Conservation (phyloP, 768 basidiomycete genomes). For the Dacryopinax primogenitus region DNA sequence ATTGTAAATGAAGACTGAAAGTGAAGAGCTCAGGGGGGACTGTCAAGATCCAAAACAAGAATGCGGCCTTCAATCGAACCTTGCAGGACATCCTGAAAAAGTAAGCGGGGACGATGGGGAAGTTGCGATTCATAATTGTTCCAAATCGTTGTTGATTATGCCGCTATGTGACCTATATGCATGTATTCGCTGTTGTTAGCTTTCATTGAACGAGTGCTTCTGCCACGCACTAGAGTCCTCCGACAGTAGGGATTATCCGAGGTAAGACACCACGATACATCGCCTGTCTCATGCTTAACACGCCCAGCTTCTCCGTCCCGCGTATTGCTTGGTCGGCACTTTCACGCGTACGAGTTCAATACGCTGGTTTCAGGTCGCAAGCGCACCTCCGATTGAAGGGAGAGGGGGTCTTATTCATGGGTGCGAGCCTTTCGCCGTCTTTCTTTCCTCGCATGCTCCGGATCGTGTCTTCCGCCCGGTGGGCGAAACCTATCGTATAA, state of each 20-base stretch:
- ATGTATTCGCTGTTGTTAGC: no score
- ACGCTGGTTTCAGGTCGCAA: slow-evolving; percentile 98
- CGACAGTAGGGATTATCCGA: slow-evolving; percentile 45
- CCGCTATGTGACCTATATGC: no score
- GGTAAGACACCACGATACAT: slow-evolving; percentile 96
- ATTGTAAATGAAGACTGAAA: no score
- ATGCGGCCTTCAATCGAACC: no score
- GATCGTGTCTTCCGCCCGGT: slow-evolving; percentile 73
- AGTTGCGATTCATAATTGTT: no score
- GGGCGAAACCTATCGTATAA: slow-evolving; percentile 86
- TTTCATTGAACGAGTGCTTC: no score
- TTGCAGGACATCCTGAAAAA: no score
- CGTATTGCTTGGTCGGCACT: slow-evolving; percentile 93
- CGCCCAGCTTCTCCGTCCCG: slow-evolving; percentile 67
- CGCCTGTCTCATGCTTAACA: slow-evolving; percentile 85
- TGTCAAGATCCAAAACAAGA: no score
- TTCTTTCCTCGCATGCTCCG: slow-evolving; percentile 64
- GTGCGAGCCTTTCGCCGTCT: slow-evolving; percentile 58
- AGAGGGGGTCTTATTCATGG: slow-evolving; percentile 75
- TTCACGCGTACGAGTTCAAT: slow-evolving; percentile 96
- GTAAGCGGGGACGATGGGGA: no score
- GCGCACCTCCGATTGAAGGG: slow-evolving; percentile 78
- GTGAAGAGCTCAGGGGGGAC: no score
- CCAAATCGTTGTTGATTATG: no score
- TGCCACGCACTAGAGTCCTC: background rate